These are phyloP conservation scores for Phylloporus sp. DNA, from an alignment of 768 basidiomycete species.

Conservation along the genomic window DNA sequence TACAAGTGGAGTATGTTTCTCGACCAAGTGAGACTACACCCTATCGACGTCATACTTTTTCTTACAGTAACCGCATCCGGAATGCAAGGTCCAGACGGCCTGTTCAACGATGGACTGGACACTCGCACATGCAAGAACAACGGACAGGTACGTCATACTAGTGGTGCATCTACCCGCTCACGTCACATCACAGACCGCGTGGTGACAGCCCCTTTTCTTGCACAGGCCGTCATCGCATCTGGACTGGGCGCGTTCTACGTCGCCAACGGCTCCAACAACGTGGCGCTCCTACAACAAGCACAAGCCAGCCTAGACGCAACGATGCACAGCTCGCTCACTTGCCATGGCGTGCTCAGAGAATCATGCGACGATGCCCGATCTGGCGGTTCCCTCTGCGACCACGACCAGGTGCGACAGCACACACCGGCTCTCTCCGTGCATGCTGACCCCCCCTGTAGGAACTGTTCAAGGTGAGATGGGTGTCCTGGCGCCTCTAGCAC, in stretches of 20 bases:
- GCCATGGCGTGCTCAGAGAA: constrained; percentile 43
- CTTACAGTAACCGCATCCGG: constrained; percentile 26
- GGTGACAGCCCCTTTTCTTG: constrained; percentile 23
- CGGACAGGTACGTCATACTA: constrained; percentile 9
- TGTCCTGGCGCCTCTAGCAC: background rate
- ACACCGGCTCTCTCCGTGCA: background rate
- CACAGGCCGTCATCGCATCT: constrained; percentile 52
- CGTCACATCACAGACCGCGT: constrained; percentile 40
- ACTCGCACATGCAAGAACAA: constrained; percentile 28
- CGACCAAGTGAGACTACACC: background rate
- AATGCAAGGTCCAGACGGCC: constrained; percentile 25
- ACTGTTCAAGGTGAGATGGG: constrained; percentile 29
- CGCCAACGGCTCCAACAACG: constrained; percentile 37
- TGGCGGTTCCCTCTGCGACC: constrained; percentile 40
- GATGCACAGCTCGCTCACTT: constrained; percentile 35
- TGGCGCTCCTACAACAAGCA: constrained; percentile 41
- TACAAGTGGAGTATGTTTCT: constrained; percentile 28
- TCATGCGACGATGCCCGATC: constrained; percentile 47
- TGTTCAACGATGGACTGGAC: constrained; percentile 31
- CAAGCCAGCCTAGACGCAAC: constrained; percentile 53
- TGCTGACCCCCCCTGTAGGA: constrained; percentile 6
- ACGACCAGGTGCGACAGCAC: constrained; percentile 36
- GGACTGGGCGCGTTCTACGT: constrained; percentile 45
- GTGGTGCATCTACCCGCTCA: background rate
- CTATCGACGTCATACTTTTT: background rate